These are phyloP conservation scores for Wallemia hederae DNA, from an alignment of 1,284 basidiomycete genomes.

Conservation along the genomic window DNA sequence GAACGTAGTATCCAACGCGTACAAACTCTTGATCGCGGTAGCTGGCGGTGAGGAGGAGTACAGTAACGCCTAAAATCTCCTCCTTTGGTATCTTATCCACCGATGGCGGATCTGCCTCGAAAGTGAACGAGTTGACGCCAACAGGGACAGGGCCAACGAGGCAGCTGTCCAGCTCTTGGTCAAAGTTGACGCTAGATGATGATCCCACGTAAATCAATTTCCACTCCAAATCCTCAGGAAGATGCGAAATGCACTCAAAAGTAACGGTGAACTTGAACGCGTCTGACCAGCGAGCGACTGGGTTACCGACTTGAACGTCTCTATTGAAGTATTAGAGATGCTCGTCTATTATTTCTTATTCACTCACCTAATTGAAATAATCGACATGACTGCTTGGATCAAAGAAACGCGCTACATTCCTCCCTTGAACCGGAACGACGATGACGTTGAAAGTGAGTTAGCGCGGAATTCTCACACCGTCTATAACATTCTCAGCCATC, in stretches of 20 bases:
- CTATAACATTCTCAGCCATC: not conserved
- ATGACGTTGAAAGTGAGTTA: not conserved
- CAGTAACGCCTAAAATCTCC: conserved; percentile 66
- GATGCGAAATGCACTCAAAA: conserved; percentile 81
- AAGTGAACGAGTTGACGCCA: conserved; percentile 89
- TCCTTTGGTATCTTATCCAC: conserved; percentile 43
- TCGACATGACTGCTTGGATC: not conserved
- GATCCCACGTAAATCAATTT: conserved; percentile 87
- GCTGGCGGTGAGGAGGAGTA: conserved; percentile 65
- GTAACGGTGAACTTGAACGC: conserved; percentile 83
- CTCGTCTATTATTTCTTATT: not conserved
- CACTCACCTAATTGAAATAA: not conserved
- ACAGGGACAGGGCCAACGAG: conserved; percentile 84
- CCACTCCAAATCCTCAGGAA: conserved; percentile 97
- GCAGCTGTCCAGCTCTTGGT: conserved; percentile 86
- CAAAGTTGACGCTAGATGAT: conserved; percentile 63
- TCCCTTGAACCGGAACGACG: not conserved
- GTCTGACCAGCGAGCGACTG: conserved; percentile 19
- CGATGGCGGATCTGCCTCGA: conserved; percentile 34
- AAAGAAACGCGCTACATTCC: not conserved
- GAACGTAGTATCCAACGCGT: conserved; percentile 94
- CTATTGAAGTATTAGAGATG: not conserved
- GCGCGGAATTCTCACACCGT: too few species aligned
- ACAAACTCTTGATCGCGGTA: conserved; percentile 86
- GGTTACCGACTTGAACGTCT: not conserved